These are phyloP conservation scores for Mycena capillaripes DNA, from an alignment of 768 basidiomycete species.

Conservation along the genomic window DNA sequence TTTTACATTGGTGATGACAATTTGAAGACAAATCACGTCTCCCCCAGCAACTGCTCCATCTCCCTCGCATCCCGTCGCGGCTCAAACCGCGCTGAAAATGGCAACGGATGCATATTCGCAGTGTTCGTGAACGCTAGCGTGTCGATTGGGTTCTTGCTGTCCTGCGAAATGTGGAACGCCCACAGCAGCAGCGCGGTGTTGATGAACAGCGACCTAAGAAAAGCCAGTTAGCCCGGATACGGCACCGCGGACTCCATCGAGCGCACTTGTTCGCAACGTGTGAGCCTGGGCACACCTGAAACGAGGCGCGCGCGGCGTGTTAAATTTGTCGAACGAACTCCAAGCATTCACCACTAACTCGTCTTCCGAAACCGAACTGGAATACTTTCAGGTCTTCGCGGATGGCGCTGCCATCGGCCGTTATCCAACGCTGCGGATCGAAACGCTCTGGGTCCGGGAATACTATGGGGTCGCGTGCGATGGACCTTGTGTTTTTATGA, in stretches of 20 bases:
- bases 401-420: conserved; percentile 53
- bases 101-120: conserved; percentile 73
- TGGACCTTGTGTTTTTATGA: conserved; percentile 54
- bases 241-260: conserved; percentile 33
- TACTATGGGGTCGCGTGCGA: conserved; percentile 68
- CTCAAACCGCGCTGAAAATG: conserved; percentile 70
- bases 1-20: too few species aligned
- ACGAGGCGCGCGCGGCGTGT: neutral
- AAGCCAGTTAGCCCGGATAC: neutral
- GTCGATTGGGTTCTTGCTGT: conserved; percentile 70
- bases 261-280: conserved; percentile 63
- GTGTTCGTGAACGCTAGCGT: conserved; percentile 72
- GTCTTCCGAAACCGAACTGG: conserved; percentile 70
- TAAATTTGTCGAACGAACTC: neutral
- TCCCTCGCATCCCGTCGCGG: conserved; percentile 57
- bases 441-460: conserved; percentile 74
- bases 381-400: conserved; percentile 68
- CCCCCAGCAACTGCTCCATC: conserved; percentile 55
- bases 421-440: conserved; percentile 71
- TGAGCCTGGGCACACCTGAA: conserved; percentile 74
- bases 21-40: too few species aligned
- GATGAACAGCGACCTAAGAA: conserved; percentile 72
- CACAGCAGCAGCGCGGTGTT: conserved; percentile 75
- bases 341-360: conserved; percentile 40
- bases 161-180: conserved; percentile 71